phyloP scores from a whole-genome alignment of 2,329 filamentous ascomycete species.

The Emydomyces testavorans region DNA sequence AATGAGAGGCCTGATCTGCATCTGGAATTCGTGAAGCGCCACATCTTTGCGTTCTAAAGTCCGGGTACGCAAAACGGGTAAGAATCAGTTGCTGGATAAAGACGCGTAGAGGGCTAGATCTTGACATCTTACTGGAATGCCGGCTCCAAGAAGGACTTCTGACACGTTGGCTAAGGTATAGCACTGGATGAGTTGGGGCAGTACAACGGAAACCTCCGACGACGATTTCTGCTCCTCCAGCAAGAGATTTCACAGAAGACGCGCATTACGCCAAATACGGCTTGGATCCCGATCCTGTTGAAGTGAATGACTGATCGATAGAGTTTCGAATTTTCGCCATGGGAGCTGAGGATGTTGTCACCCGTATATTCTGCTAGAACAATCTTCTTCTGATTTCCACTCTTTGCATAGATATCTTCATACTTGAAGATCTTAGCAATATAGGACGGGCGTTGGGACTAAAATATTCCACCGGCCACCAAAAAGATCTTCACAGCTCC shows the following conservation, averaged over 20 bases:
- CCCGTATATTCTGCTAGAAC: conserved; percentile 31
- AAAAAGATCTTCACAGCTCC: conserved; percentile 42
- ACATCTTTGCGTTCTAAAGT: conserved; percentile 15
- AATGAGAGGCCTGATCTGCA: not conserved
- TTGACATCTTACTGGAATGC: conserved; percentile 18
- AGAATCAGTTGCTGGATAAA: not conserved
- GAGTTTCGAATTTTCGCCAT: conserved; percentile 28
- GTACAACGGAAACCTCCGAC: conserved; percentile 14
- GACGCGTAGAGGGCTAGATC: not conserved
- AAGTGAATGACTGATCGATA: conserved; percentile 31
- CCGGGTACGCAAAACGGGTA: conserved; percentile 12
- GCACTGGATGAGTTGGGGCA: conserved; percentile 21
- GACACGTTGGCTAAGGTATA: conserved; percentile 24
- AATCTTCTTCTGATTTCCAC: conserved; percentile 35
- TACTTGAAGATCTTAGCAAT: conserved; percentile 32
- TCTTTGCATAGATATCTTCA: conserved; percentile 27
- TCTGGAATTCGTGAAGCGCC: conserved; percentile 1
- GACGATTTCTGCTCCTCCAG: conserved; percentile 16
- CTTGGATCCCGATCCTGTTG: conserved; percentile 23
- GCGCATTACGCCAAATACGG: conserved; percentile 20
- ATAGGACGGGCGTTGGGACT: conserved; percentile 35
- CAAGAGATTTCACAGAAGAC: conserved; percentile 19
- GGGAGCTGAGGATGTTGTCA: conserved; percentile 34
- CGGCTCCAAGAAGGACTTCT: conserved; percentile 21
- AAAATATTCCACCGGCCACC: conserved; percentile 41